Conservation (phyloP, 805 yeast species). For the Candida hispaniensis region DNA sequence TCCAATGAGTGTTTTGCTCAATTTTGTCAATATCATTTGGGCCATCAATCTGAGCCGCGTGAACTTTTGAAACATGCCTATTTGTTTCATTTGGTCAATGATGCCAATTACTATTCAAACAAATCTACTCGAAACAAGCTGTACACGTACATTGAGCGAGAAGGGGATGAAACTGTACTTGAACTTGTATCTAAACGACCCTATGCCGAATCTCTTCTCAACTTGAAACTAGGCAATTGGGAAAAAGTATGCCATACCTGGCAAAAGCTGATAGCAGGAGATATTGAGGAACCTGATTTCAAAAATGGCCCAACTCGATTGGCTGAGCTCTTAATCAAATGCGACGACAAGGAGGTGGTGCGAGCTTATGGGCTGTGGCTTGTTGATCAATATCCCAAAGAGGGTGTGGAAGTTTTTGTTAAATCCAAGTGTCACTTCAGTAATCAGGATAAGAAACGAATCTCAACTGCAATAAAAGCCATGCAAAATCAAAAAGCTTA, state of each 20-base stretch:
- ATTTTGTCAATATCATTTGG: too few relatives aligned
- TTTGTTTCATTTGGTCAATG: too few relatives aligned
- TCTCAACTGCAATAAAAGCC: conserved; percentile 26
- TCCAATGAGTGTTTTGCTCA: too few relatives aligned
- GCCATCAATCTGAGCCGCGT: too few relatives aligned
- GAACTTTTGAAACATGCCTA: too few relatives aligned
- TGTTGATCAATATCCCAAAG: conserved; percentile 23
- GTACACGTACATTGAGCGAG: too few relatives aligned
- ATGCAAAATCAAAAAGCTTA: conserved; percentile 30
- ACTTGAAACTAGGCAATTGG: conserved; percentile 21
- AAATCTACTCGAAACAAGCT: too few relatives aligned
- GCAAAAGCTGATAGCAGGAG: conserved; percentile 17
- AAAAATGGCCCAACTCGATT: conserved; percentile 24
- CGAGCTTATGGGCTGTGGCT: conserved; percentile 32
- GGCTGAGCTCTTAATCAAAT: conserved; percentile 21
- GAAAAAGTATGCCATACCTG: conserved; percentile 23
- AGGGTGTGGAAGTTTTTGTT: conserved; percentile 29
- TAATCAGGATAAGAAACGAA: conserved; percentile 24
- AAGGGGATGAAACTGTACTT: too few relatives aligned
- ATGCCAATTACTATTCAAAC: too few relatives aligned
- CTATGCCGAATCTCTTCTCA: too few relatives aligned
- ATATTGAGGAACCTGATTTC: conserved; percentile 24
- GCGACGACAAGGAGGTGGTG: conserved; percentile 27
- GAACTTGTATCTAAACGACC: too few relatives aligned
- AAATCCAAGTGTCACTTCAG: conserved; percentile 20